Conservation (phyloP, 2,329 filamentous ascomycete genomes). For the Trichoderma sp. region DNA sequence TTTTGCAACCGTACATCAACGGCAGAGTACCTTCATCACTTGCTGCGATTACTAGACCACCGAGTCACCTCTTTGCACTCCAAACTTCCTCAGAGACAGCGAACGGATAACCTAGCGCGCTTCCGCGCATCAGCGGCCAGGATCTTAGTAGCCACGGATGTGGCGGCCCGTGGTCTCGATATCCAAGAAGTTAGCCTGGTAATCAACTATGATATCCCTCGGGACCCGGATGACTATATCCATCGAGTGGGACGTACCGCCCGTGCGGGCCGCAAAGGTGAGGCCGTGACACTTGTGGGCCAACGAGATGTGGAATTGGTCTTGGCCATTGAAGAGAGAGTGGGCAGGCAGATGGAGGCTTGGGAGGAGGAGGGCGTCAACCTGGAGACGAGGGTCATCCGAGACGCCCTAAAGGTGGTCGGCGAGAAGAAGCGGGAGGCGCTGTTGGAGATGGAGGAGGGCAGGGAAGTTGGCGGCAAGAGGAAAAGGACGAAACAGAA, state of each 20-base stretch:
- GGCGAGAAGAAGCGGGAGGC: constrained; percentile 96
- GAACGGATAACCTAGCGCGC: constrained; percentile 82
- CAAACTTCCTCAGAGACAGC: constrained; percentile 78
- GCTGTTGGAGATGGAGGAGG: constrained; percentile 86
- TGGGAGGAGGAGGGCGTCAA: constrained; percentile 93
- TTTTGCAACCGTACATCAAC: constrained; percentile 93
- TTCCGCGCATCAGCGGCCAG: constrained; percentile 89
- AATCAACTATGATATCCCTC: constrained; percentile 92
- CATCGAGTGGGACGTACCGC: constrained; percentile 95
- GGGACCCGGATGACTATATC: constrained; percentile 97
- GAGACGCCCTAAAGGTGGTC: constrained; percentile 84
- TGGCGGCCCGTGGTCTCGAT: constrained; percentile 90
- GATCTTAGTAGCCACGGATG: constrained; percentile 91
- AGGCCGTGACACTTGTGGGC: constrained; percentile 84
- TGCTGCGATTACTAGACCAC: constrained; percentile 82
- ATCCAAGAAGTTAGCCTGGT: constrained; percentile 90
- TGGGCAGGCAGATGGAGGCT: constrained; percentile 76
- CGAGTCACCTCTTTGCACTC: constrained; percentile 91
- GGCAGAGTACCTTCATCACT: constrained; percentile 84
- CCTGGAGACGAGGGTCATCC: constrained; percentile 84
- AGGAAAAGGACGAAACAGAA: constrained; percentile 63
- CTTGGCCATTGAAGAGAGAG: constrained; percentile 83
- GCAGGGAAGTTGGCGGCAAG: constrained; percentile 89
- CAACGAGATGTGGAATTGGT: constrained; percentile 91
- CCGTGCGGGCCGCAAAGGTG: constrained; percentile 81